Percentiles rank a stretch among this genome's conserved stretches.
Evolutionary conservation across 345 rosid genomes (phyloP).

Genomic region (Passiflora organensis): DNA sequence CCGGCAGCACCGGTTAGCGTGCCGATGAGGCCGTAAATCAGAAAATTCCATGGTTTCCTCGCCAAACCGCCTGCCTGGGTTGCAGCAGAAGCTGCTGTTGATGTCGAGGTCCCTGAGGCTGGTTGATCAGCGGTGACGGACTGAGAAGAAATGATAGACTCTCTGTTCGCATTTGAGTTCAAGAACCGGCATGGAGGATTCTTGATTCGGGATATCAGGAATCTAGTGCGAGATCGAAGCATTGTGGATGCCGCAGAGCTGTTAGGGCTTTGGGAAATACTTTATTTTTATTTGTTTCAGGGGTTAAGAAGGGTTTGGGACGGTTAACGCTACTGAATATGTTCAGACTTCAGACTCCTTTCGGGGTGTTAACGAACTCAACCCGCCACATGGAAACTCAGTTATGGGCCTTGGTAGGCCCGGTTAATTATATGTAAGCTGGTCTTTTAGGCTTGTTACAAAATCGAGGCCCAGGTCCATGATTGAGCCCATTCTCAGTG

Average conservation of each 20-base stretch:
- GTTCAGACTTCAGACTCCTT: too few species aligned
- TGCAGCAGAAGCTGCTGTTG: constrained; percentile 8
- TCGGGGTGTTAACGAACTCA: too few species aligned
- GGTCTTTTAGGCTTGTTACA: too few species aligned
- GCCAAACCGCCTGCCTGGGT: constrained; percentile 6
- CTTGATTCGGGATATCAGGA: constrained; percentile 18
- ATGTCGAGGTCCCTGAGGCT: constrained; percentile 18
- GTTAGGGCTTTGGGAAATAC: constrained; percentile 16
- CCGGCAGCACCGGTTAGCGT: constrained; percentile 58
- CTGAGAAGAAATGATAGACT: constrained; percentile 38
- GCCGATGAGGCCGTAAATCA: constrained; percentile 48
- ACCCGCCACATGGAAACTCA: too few species aligned
- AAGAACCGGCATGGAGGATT: constrained; percentile 21
- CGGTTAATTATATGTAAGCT: too few species aligned
- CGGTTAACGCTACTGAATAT: too few species aligned
- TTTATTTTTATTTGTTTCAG: too few species aligned
- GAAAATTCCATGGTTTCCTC: constrained; percentile 46
- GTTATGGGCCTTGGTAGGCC: too few species aligned
- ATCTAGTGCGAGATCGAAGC: constrained; percentile 47
- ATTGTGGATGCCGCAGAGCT: constrained; percentile 30
- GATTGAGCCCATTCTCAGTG: too few species aligned
- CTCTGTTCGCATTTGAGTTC: constrained; percentile 39
- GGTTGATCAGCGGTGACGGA: constrained; percentile 39
- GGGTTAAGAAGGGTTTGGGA: too few species aligned
- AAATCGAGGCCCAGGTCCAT: too few species aligned